Base-by-base conservation (phyloP, 805 yeast species). In the Huiozyma naganishii region DNA sequence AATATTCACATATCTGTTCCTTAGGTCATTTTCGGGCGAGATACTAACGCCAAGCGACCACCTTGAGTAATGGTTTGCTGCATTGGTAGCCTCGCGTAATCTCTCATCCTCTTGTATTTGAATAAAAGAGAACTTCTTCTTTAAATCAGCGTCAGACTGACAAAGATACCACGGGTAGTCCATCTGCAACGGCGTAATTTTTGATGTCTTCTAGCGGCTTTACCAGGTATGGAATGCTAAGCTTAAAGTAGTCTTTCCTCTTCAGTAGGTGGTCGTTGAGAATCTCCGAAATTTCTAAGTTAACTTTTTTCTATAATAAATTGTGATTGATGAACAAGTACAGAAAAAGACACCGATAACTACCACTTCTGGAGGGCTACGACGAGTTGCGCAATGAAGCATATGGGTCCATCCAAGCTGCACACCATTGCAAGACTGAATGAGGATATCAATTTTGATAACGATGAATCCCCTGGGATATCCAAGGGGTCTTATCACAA, bases 1-100 rank as follows among this genome's bases (percentile, higher is more conserved):
- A 8, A 83, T 74, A 53, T 81, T 77, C 5, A 69, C 53, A 55
- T 83, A 83, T 42, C 89, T 63, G 52, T 83, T 82, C 44, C 80
- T 61, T 7, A 49, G 50, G 43, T 55, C 57, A 41, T 62, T 64
- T 33, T 46, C 29, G 10, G 48, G 48, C 7, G 41, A 32, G 2
- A 54, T 51, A 39, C 63, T 56, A 2, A 49, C 56, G 4, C 65
- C 65, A 6, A 62, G 41, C 0, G 58, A 50, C 62, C 64, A 62
- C 38, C 51, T 48, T 1, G 67, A 61, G 7, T 45, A 37, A 9
- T 48, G 41, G 13, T 47, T 46, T 1, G 49, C 47, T 27, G 57
- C 52, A 27, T 59, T 48, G 1, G 65, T 57, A 2, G 66, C 70
- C 36, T 66, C 70, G 41, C 68, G 60, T 12, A 68, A 46, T 29